phyloP scores from a whole-genome alignment of 2,329 filamentous ascomycete genomes.

The Fusarium guadeloupense region DNA sequence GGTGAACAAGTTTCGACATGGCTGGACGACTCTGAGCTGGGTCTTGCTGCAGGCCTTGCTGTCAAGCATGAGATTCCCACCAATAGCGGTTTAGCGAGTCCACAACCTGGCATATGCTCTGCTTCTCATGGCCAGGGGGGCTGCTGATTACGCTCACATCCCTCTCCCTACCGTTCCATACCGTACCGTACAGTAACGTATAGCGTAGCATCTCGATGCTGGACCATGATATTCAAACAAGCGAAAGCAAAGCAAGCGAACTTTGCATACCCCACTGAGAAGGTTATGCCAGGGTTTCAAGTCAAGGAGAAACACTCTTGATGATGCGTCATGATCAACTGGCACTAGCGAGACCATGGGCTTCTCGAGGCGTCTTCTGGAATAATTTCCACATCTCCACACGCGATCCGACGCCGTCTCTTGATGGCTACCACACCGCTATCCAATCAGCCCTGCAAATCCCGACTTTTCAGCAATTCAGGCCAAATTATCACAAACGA shows the following conservation, averaged over 20 bases:
- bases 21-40: conserved; percentile 37
- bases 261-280: not conserved
- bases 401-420: conserved; percentile 29
- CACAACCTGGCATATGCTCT: conserved; percentile 1
- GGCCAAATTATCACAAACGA: conserved; percentile 29
- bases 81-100: conserved; percentile 21
- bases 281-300: conserved; percentile 4
- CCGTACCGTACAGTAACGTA: too few relatives aligned
- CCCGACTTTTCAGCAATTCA: conserved; percentile 9
- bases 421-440: conserved; percentile 34
- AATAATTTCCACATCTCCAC: conserved; percentile 43
- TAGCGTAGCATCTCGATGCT: conserved; percentile 14
- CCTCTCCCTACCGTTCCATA: not conserved
- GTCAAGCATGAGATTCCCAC: conserved; percentile 33
- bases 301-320: conserved; percentile 20
- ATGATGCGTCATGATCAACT: conserved; percentile 21
- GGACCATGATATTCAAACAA: conserved; percentile 18
- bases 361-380: conserved; percentile 34
- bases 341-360: conserved; percentile 23
- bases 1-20: conserved; percentile 43
- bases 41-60: conserved; percentile 31
- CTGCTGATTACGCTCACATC: not conserved
- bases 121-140: conserved; percentile 1
- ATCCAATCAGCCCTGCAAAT: conserved; percentile 43
- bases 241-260: not conserved